Evolutionary conservation across 2,329 filamentous ascomycete species (phyloP), one percentile per base, ranked within the genome.

Genomic region (Zasmidium angulare): DNA sequence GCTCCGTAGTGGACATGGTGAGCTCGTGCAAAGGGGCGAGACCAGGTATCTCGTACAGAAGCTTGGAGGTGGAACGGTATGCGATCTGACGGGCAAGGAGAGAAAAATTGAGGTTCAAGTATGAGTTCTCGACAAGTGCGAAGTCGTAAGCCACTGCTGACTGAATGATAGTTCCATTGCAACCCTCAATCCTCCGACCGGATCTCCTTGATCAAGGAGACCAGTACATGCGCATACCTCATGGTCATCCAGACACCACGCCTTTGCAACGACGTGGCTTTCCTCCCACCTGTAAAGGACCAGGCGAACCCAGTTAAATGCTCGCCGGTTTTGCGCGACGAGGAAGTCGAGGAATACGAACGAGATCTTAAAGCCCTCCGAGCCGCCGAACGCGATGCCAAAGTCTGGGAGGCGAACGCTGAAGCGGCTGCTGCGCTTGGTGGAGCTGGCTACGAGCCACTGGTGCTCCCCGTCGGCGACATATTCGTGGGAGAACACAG

Each of bases 161-260:
- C 26, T 20, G 11, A 11, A n/a, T 17, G 20, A 43, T 55, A 88
- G 75, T 89, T 87, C 65, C 86, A 89, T 69, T 96, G 92, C 77
- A 88, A 90, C 68, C 91, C 90, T 0, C 87, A 89, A 51, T 81
- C 86, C 43, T 81, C 79, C 50, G 88, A 96, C 72, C 86, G 88
- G 50, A 96, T 97, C 68, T 89, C 88, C 47, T 92, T 91, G 86
- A 96, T 97, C 76, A 96, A 96, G 75, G 93, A 97, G 74, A 86
- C 93, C 1, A 89, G 89, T 2, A 96, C 91, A 11, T 97, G 93
- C 77, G 86, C 91, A 12, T 97, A 97, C 72, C 81, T 96, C 55
- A 96, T 97, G 92, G 86, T 96, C 29, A 85, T 97, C 63, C 89
- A 96, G 72, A 96, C 93, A 0, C 91, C 92, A 0, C 87, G 91